phyloP scores from a whole-genome alignment of 2,329 filamentous ascomycete genomes.

The Ophiobolus disseminans region DNA sequence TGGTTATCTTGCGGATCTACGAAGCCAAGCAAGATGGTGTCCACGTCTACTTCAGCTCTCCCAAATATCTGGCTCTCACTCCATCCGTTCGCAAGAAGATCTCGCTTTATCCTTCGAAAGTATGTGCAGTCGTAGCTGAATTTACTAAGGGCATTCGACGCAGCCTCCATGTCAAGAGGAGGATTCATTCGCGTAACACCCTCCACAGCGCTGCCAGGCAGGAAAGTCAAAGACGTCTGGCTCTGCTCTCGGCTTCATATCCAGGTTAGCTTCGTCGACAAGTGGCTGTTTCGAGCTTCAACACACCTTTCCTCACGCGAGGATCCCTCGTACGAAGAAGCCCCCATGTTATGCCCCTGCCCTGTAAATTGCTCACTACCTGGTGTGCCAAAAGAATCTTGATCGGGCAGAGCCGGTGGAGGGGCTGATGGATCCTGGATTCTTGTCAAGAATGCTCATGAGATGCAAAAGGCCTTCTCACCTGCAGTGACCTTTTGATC shows the following conservation, averaged over 20 bases:
- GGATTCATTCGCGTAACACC: constrained; percentile 28
- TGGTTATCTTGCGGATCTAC: constrained; percentile 43
- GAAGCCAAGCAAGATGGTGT: constrained; percentile 44
- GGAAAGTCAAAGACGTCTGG: constrained; percentile 37
- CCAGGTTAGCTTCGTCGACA: constrained; percentile 22
- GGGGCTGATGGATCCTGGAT: constrained; percentile 32
- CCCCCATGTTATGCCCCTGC: constrained; percentile 29
- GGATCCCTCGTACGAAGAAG: constrained; percentile 44
- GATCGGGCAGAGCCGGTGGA: constrained; percentile 26
- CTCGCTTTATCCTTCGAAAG: constrained; percentile 41
- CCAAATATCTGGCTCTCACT: constrained; percentile 43
- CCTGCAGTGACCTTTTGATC: constrained; percentile 46
- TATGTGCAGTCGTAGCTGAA: constrained; percentile 46
- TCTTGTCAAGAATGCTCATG: constrained; percentile 17
- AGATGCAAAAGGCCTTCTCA: constrained; percentile 10
- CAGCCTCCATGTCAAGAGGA: constrained; percentile 23
- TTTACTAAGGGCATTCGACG: constrained; percentile 31
- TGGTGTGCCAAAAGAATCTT: constrained; percentile 36
- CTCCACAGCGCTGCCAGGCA: constrained; percentile 29
- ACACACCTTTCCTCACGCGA: constrained; percentile 43
- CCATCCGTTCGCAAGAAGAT: constrained; percentile 43
- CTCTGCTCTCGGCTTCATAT: constrained; percentile 40
- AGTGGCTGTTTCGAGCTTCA: not conserved
- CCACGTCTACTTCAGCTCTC: constrained; percentile 43
- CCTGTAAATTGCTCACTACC: constrained; percentile 34